Evolutionary conservation across 108 stramenopile species (phyloP).

Genomic region (Bacterosira constricta): DNA sequence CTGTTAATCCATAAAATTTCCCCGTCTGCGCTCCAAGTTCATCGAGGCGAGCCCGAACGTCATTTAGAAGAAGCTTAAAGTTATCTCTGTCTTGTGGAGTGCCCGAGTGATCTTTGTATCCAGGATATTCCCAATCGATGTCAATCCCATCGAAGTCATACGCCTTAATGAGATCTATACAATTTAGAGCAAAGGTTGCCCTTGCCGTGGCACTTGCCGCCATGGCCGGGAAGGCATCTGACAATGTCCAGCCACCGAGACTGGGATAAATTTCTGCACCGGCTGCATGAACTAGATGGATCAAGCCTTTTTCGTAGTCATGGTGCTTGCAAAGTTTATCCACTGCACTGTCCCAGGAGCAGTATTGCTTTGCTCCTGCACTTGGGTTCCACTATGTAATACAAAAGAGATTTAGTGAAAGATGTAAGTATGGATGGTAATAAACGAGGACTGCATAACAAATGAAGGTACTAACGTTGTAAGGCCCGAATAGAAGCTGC

Average conservation of each 20-base stretch:
- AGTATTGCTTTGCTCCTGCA: neutral
- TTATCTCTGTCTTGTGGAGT: slow-evolving; percentile 37
- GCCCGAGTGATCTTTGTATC: slow-evolving; percentile 41
- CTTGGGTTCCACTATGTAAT: slow-evolving; percentile 42
- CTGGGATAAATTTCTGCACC: slow-evolving; percentile 38
- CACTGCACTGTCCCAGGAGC: slow-evolving; percentile 28
- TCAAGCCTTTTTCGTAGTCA: slow-evolving; percentile 23
- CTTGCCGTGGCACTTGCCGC: slow-evolving; percentile 12
- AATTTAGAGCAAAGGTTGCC: slow-evolving; percentile 32
- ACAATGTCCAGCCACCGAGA: slow-evolving; percentile 41
- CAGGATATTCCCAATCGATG: slow-evolving; percentile 53
- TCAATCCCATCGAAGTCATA: slow-evolving; percentile 44
- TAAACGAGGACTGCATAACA: too few species aligned
- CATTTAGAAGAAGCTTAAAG: slow-evolving; percentile 47
- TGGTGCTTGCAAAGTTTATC: slow-evolving; percentile 14
- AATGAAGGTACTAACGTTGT: too few species aligned
- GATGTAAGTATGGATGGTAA: too few species aligned
- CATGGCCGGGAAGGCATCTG: slow-evolving; percentile 28
- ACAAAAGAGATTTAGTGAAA: too few species aligned
- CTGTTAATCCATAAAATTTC: slow-evolving; percentile 47
- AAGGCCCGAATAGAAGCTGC: slow-evolving; percentile 22
- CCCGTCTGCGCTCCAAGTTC: slow-evolving; percentile 33
- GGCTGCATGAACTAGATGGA: slow-evolving; percentile 25
- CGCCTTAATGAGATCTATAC: slow-evolving; percentile 13
- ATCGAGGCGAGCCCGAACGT: slow-evolving; percentile 44